Percentiles rank a stretch among this genome's conserved stretches.
Evolutionary conservation across 164 flowering plant genomes (phyloP).

Genomic region (Pachysandra terminalis): DNA sequence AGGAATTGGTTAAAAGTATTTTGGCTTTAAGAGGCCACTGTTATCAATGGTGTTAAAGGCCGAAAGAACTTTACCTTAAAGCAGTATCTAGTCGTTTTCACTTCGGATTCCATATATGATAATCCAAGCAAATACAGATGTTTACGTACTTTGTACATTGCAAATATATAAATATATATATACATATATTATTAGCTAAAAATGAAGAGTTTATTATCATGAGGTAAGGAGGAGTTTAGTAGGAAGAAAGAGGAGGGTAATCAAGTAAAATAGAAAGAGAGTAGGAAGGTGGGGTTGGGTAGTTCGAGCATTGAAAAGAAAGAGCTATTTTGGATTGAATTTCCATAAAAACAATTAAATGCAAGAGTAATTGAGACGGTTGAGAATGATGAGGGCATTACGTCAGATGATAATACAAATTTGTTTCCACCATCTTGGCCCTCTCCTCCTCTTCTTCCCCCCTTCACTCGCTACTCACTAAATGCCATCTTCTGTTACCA

Average conservation of each 20-base stretch:
- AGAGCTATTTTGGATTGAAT: slow-evolving; percentile 27
- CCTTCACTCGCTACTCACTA: slow-evolving; percentile 14
- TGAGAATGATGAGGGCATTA: slow-evolving; percentile 67
- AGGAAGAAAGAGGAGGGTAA: slow-evolving; percentile 5
- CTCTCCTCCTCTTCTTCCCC: too few relatives aligned
- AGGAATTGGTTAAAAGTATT: too few relatives aligned
- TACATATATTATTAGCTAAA: too few relatives aligned
- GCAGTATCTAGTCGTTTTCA: too few relatives aligned
- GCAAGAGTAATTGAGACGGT: slow-evolving; percentile 81
- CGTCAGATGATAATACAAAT: slow-evolving; percentile 77
- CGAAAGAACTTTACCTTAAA: too few relatives aligned
- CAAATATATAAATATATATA: too few relatives aligned
- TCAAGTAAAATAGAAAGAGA: slow-evolving; percentile 4
- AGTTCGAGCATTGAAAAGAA: slow-evolving; percentile 55
- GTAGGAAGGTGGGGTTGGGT: slow-evolving; percentile 30
- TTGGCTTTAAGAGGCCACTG: too few relatives aligned
- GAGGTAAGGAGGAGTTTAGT: neutral
- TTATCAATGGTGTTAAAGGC: too few relatives aligned
- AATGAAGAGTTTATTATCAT: too few relatives aligned
- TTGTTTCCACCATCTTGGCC: slow-evolving; percentile 24
- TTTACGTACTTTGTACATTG: too few relatives aligned
- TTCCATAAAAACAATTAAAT: slow-evolving; percentile 62
- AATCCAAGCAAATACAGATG: too few relatives aligned
- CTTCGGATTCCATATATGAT: too few relatives aligned
- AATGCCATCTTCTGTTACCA: slow-evolving; percentile 31